These are phyloP conservation scores for Tolypocladium cylindrosporum DNA, from an alignment of 2,329 filamentous ascomycete species.

Conservation along the genomic window DNA sequence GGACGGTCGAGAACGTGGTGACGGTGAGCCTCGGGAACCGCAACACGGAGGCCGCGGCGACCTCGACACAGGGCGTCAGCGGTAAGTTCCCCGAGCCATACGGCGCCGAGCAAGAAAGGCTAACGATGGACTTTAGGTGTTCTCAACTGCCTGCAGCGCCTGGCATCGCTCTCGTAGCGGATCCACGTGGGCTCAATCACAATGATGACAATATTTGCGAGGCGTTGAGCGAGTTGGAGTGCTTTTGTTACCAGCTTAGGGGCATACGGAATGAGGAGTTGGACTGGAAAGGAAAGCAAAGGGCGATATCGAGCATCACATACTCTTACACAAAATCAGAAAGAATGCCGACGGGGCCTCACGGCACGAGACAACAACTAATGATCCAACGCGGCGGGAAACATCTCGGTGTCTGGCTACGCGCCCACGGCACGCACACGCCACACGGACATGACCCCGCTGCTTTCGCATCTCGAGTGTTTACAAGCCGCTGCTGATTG, in stretches of 20 bases:
- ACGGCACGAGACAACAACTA: neutral
- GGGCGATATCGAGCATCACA: neutral
- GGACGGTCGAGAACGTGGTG: slow-evolving; percentile 57
- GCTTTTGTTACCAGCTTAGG: neutral
- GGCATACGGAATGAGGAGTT: neutral
- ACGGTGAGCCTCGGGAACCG: slow-evolving; percentile 81
- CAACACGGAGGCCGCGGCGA: slow-evolving; percentile 80
- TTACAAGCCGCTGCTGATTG: neutral
- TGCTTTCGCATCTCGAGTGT: neutral
- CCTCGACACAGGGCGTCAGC: slow-evolving; percentile 83
- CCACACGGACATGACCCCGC: neutral
- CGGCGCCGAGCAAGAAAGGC: neutral
- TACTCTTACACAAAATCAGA: neutral
- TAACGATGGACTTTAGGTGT: slow-evolving; percentile 21
- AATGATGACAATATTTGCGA: neutral
- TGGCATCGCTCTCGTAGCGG: slow-evolving; percentile 19
- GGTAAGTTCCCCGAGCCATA: slow-evolving; percentile 42
- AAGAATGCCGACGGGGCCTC: neutral
- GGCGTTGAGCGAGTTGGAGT: slow-evolving; percentile 3
- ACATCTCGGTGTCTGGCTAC: neutral
- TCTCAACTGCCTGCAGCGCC: slow-evolving; percentile 31
- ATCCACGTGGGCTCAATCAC: neutral
- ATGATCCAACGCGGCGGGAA: neutral
- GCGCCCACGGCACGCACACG: neutral
- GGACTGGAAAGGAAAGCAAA: neutral